A percentile compares a stretch with the other conserved stretches of the same genome.
Evolutionary conservation across 345 rosid species (phyloP).

Genomic region (Boechera stricta): DNA sequence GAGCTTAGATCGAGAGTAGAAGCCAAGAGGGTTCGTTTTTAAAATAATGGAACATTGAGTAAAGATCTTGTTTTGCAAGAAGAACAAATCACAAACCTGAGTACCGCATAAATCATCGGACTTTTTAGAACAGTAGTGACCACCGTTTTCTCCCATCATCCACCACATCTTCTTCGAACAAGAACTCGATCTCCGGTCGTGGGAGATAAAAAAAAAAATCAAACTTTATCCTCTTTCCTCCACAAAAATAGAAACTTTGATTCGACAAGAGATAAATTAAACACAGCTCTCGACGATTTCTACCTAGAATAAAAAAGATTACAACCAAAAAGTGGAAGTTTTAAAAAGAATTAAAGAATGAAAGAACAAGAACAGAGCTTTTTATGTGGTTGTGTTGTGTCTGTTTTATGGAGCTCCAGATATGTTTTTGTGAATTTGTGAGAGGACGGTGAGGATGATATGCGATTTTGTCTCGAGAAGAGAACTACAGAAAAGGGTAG

Average conservation of each 20-base stretch:
- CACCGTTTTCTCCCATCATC: slow-evolving; percentile 95
- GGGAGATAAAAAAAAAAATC: not conserved
- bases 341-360: slow-evolving; percentile 25
- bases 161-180: slow-evolving; percentile 74
- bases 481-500: slow-evolving; percentile 7
- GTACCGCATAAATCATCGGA: slow-evolving; percentile 81
- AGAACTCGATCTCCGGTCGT: slow-evolving; percentile 35
- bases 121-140: slow-evolving; percentile 93
- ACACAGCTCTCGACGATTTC: slow-evolving; percentile 1
- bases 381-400: slow-evolving; percentile 17
- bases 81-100: slow-evolving; percentile 58
- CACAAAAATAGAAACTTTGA: not conserved
- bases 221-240: not conserved
- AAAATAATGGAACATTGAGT: slow-evolving; percentile 16
- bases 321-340: not conserved
- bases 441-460: slow-evolving; percentile 4
- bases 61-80: slow-evolving; percentile 29
- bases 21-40: not conserved
- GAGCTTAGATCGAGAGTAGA: slow-evolving; percentile 15
- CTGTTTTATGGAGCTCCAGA: slow-evolving; percentile 25
- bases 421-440: slow-evolving; percentile 2
- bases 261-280: not conserved
- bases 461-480: slow-evolving; percentile 13
- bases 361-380: slow-evolving; percentile 35
- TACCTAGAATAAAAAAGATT: not conserved